Conservation (phyloP, 768 basidiomycete species). For the Kwoniella pini region DNA sequence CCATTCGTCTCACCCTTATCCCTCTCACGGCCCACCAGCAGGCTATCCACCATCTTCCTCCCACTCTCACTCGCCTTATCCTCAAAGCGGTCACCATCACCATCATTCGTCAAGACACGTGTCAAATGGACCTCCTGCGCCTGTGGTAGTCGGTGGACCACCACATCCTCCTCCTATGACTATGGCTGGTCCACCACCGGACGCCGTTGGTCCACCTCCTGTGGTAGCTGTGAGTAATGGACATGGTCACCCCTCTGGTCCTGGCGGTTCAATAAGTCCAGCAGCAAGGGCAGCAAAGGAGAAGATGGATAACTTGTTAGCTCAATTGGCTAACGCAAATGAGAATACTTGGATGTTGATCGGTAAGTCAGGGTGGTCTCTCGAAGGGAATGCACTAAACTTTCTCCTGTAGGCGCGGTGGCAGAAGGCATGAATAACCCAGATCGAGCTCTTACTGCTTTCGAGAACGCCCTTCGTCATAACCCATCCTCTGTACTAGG, state of each 20-base stretch:
- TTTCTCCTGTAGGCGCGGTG: constrained; percentile 68
- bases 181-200: constrained; percentile 31
- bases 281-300: constrained; percentile 38
- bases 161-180: constrained; percentile 20
- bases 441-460: constrained; percentile 87
- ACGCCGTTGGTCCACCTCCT: constrained; percentile 19
- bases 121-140: constrained; percentile 20
- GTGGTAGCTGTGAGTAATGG: constrained; percentile 27
- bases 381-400: neutral
- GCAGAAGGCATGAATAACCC: constrained; percentile 91
- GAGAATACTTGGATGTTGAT: constrained; percentile 95
- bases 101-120: constrained; percentile 27
- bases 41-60: constrained; percentile 29
- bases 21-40: constrained; percentile 19
- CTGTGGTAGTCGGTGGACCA: constrained; percentile 24
- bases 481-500: constrained; percentile 88
- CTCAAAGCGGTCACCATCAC: constrained; percentile 23
- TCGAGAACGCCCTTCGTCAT: constrained; percentile 93
- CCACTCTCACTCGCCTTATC: constrained; percentile 23
- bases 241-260: constrained; percentile 20
- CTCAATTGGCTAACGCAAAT: constrained; percentile 77
- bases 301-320: constrained; percentile 40
- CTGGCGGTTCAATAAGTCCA: constrained; percentile 11
- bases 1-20: constrained; percentile 20
- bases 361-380: constrained; percentile 60